phyloP scores from a whole-genome alignment of 768 basidiomycete genomes.

The Tulasnella sp. region DNA sequence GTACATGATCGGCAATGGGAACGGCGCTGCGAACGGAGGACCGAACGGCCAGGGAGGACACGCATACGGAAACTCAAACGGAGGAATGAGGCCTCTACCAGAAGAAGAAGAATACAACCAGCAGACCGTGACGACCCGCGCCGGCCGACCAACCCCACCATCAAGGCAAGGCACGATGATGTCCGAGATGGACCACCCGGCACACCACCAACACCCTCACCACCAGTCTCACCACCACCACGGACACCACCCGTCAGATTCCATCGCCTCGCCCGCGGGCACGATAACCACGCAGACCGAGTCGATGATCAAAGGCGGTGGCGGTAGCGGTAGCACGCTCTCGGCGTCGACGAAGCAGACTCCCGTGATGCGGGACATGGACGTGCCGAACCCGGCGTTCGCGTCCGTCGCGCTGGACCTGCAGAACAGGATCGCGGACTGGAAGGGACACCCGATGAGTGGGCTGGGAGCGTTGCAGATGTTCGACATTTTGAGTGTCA shows the following conservation, averaged over 20 bases:
- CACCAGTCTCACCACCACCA: too few species aligned
- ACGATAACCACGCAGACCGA: background rate
- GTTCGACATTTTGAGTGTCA: constrained; percentile 88
- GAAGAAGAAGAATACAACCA: background rate
- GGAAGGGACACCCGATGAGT: constrained; percentile 93
- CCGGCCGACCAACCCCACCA: background rate
- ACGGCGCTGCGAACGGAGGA: background rate
- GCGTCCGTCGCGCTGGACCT: constrained; percentile 85
- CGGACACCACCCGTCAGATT: background rate
- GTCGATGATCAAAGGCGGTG: background rate
- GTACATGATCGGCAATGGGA: constrained; percentile 18
- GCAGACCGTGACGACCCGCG: background rate
- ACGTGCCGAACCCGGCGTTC: constrained; percentile 66
- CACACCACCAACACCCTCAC: too few species aligned
- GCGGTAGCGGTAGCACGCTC: too few species aligned
- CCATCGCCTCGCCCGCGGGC: background rate
- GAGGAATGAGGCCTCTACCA: background rate
- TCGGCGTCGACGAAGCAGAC: background rate
- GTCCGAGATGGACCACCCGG: background rate
- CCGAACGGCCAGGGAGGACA: constrained; percentile 2
- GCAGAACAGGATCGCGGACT: constrained; percentile 87
- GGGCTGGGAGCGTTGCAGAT: constrained; percentile 82
- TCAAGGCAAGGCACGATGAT: constrained; percentile 3
- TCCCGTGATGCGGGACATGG: constrained; percentile 40
- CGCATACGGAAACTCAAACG: background rate